Evolutionary conservation across 495 filamentous ascomycete species (phyloP).

Genomic region (Thermothielavioides terrestris): DNA sequence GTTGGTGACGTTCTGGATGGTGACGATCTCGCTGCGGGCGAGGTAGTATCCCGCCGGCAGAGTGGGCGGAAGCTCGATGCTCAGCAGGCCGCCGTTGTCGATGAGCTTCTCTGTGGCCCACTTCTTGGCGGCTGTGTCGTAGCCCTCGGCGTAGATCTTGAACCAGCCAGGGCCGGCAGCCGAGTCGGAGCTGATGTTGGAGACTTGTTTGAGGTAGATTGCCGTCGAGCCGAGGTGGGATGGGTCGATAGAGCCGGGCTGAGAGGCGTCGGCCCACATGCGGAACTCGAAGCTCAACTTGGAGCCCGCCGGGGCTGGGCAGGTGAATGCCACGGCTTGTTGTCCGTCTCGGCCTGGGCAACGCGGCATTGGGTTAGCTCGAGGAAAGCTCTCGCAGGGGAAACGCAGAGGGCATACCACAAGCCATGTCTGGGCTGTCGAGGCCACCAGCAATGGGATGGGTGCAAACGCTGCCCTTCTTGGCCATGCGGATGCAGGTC

Average conservation of each 20-base stretch:
- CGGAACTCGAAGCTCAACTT: constrained; percentile 57
- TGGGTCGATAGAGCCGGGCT: constrained; percentile 48
- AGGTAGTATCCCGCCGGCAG: constrained; percentile 60
- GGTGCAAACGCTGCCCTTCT: constrained; percentile 38
- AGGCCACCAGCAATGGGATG: constrained; percentile 46
- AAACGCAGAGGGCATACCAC: constrained; percentile 38
- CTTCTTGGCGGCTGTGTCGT: constrained; percentile 38
- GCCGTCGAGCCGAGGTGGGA: constrained; percentile 64
- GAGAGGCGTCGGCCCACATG: constrained; percentile 46
- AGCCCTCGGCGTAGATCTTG: constrained; percentile 66
- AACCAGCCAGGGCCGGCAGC: constrained; percentile 65
- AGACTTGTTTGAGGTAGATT: constrained; percentile 61
- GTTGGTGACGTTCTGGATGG: constrained; percentile 54
- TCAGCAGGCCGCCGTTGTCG: constrained; percentile 53
- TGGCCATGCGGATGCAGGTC: constrained; percentile 59
- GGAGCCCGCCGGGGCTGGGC: constrained; percentile 42
- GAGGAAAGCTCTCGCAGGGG: background rate
- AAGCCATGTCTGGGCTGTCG: constrained; percentile 53
- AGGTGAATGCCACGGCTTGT: constrained; percentile 49
- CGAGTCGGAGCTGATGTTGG: constrained; percentile 27
- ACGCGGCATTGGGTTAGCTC: constrained; percentile 1
- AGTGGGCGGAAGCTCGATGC: constrained; percentile 48
- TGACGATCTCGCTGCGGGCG: constrained; percentile 57
- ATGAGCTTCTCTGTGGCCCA: constrained; percentile 67
- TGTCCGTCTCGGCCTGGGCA: constrained; percentile 51